Base-by-base conservation (phyloP, 352 stramenopile genomes). In the Paralagenidium karlingii region DNA sequence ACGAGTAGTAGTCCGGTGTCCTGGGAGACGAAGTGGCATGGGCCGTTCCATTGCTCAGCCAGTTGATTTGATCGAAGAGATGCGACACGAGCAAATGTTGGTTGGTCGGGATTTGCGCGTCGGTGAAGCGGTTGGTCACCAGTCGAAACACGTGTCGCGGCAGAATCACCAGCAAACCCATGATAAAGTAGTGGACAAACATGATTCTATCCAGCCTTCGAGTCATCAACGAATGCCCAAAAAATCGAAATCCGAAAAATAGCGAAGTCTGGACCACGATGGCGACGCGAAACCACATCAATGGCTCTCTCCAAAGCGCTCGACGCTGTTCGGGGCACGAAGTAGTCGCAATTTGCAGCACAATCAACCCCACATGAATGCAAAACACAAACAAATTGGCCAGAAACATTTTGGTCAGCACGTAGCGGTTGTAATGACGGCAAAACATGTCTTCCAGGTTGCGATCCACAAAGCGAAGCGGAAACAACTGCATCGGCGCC, bases 391-490 rank as follows among this genome's bases (percentile, higher is more conserved):
- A 67, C 24, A 58, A 50, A 27, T 61, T 69, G 3, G 68, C 59
- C 6, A 64, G 37, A 20, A 63, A 63, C 40, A 85, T 63, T 54
- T 85, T 85, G 24, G 60, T 60, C 37, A 68, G 50, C 32, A 85
- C 70, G 43, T 85, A 85, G 15, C 79, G 41, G 24, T 73, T 79
- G 55, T 74, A 85, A 49, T 85, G 70, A 38, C 78, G 77, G 46
- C 58, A 67, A 33, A 85, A 85, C 26, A 69, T 59, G 26, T 85
- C 70, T 56, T 82, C 70, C 21, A 81, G 53, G 25, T 49, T 63
- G 6, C 32, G 26, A 55, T 85, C 67, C n/a, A 50, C 58, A 38
- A 85, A 85, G 2, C 59, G 56, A 19, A 82, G 43, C 2, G 70
- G 61, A 43, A 80, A 81, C 9, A 47, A 34, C 19, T 79, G 61